These are phyloP conservation scores for Mortierella sp. DNA, from an alignment of 371 early-diverging fungal genomes.

Conservation along the genomic window DNA sequence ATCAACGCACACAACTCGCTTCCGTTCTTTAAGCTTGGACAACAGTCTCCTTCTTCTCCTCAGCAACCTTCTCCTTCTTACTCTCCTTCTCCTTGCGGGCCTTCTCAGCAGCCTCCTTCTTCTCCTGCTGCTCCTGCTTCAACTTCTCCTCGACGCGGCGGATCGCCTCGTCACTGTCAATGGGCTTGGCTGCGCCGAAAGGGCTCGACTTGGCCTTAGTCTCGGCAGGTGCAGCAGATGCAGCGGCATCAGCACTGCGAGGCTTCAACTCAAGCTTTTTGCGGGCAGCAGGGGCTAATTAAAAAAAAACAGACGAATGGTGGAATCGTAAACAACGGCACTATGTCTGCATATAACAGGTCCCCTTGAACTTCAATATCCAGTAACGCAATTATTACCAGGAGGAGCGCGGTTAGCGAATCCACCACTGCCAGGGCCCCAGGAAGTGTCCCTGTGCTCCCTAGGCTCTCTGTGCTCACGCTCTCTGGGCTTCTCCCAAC, in stretches of 20 bases:
- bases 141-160: constrained; percentile 78
- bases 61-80: constrained; percentile 35
- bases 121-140: constrained; percentile 68
- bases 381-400: too few relatives aligned
- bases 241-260: constrained; percentile 62
- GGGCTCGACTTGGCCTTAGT: constrained; percentile 73
- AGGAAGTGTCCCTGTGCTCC: constrained; percentile 27
- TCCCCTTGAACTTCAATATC: too few relatives aligned
- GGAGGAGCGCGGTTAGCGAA: constrained; percentile 36
- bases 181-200: constrained; percentile 86
- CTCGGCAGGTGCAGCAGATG: constrained; percentile 32
- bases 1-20: constrained; percentile 1
- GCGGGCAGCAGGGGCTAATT: constrained; percentile 42
- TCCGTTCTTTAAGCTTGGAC: constrained; percentile 20
- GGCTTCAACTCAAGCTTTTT: constrained; percentile 78
- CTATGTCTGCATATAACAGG: background rate
- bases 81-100: constrained; percentile 38
- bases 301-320: background rate
- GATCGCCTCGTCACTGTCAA: constrained; percentile 78
- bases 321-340: background rate
- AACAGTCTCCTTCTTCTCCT: constrained; percentile 17
- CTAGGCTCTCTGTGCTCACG: constrained; percentile 19
- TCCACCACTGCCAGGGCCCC: constrained; percentile 20
- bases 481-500: constrained; percentile 55
- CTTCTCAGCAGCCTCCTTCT: constrained; percentile 50